Percentiles rank a stretch among this genome's conserved stretches.
These are phyloP conservation scores for Coemansia sp. DNA, from an alignment of 192 early-diverging fungal species.

Conservation along the genomic window DNA sequence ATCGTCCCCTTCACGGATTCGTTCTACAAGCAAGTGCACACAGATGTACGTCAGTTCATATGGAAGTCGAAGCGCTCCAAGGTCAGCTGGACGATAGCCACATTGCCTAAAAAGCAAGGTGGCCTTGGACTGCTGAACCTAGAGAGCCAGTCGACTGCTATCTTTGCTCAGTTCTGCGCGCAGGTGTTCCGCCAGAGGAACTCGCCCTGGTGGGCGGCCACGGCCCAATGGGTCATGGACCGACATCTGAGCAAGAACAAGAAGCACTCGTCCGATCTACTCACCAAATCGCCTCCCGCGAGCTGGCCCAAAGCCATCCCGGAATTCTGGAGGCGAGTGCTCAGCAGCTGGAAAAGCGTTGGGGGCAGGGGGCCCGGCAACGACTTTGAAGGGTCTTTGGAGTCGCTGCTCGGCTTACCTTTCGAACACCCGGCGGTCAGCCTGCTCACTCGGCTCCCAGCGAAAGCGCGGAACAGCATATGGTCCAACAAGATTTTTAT, in stretches of 20 bases:
- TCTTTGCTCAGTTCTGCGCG: not conserved
- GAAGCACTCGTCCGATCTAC: not conserved
- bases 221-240: not conserved
- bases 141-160: not conserved
- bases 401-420: not conserved
- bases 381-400: too few species aligned
- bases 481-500: too few species aligned
- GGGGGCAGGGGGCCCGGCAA: too few species aligned
- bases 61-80: too few species aligned
- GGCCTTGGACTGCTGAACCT: not conserved
- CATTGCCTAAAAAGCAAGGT: not conserved
- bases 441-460: too few species aligned
- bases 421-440: not conserved
- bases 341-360: too few species aligned
- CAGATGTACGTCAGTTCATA: too few species aligned
- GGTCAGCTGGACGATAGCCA: not conserved
- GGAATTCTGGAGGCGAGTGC: too few species aligned
- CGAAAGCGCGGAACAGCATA: too few species aligned
- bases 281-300: not conserved
- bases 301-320: too few species aligned
- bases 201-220: not conserved
- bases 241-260: not conserved
- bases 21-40: not conserved
- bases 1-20: not conserved
- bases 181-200: not conserved